These are phyloP conservation scores for Prunus salicina DNA, from an alignment of 306 rosid species.

Conservation along the genomic window DNA sequence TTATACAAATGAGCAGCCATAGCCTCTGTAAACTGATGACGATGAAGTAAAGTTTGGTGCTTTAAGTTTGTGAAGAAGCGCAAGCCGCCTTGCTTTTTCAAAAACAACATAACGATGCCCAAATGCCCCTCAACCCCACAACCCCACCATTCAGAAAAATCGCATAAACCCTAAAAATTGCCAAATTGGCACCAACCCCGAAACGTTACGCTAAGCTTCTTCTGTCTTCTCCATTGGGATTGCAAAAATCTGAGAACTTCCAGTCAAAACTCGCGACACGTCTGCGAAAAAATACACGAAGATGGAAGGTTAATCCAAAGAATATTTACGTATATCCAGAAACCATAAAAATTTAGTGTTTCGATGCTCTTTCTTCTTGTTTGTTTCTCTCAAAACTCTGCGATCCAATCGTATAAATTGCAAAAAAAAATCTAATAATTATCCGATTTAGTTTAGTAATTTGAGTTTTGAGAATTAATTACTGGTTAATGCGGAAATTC, in stretches of 20 bases:
- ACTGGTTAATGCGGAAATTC: conserved; percentile 24
- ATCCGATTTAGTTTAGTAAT: neutral
- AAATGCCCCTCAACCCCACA: neutral
- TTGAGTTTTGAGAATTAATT: neutral
- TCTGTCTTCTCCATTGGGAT: neutral
- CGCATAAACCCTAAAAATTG: conserved; percentile 11
- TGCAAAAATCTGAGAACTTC: neutral
- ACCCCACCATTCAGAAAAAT: neutral
- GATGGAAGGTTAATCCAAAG: neutral
- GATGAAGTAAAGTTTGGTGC: neutral
- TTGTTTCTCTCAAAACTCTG: neutral
- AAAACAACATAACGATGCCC: conserved; percentile 33
- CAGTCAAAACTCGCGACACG: neutral
- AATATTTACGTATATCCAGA: neutral
- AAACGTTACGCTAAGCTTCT: neutral
- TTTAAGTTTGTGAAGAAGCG: neutral
- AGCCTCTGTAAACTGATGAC: neutral
- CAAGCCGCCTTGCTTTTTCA: conserved; percentile 12
- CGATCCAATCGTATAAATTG: neutral
- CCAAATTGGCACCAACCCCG: neutral
- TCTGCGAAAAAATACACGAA: neutral
- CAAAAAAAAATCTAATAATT: neutral
- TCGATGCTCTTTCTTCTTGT: neutral
- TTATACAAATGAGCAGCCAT: conserved; percentile 15
- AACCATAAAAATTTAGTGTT: neutral